Conservation (phyloP, 2,329 filamentous ascomycete species). For the Penicillium palitans region DNA sequence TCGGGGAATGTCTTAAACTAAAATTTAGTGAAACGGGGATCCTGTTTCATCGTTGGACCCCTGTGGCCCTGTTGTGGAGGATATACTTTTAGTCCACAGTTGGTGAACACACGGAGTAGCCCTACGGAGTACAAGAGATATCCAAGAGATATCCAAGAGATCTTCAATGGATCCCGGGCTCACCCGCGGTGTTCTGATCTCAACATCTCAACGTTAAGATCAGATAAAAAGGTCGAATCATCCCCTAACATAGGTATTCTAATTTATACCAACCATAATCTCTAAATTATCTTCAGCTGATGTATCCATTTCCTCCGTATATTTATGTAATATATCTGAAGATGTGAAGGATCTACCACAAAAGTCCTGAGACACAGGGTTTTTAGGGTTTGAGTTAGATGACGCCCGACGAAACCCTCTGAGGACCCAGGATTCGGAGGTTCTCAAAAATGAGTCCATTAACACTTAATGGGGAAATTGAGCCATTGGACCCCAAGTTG, state of each 20-base stretch:
- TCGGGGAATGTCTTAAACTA: background rate
- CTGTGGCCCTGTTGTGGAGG: background rate
- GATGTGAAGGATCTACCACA: background rate
- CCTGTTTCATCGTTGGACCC: slow-evolving; percentile 1
- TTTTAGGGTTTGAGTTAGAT: background rate
- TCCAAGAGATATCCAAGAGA: background rate
- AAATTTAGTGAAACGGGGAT: slow-evolving; percentile 1
- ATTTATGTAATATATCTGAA: background rate
- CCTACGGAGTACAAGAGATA: background rate
- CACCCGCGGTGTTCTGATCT: background rate
- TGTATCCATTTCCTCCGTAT: background rate
- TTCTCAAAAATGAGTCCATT: slow-evolving; percentile 1
- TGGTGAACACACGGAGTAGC: background rate
- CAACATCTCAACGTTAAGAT: no score
- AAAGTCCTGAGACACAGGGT: background rate
- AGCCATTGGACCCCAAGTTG: background rate
- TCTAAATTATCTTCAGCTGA: background rate
- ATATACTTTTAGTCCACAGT: background rate
- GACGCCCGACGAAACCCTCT: background rate
- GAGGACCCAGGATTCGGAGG: background rate
- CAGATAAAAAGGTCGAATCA: no score
- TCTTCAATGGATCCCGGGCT: background rate
- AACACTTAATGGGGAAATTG: background rate
- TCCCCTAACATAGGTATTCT: background rate
- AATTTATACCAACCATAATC: no score